Percentiles rank a stretch among this genome's conserved stretches.
Evolutionary conservation across 2,329 filamentous ascomycete genomes (phyloP).

Genomic region (Biscogniauxia sp.): DNA sequence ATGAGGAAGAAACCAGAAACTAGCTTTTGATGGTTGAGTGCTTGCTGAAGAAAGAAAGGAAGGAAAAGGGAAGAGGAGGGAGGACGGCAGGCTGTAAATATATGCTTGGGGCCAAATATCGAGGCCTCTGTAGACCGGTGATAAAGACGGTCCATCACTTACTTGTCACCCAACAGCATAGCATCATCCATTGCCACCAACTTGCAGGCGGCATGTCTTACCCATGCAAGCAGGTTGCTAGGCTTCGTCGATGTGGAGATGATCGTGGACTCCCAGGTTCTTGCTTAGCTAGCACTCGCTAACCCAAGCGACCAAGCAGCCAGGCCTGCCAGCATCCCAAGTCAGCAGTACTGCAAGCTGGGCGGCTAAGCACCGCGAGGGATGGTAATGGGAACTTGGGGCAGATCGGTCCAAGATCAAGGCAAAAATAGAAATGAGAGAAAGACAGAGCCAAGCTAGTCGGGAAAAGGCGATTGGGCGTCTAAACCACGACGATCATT

Average conservation of each 20-base stretch:
- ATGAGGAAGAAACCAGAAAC: constrained; percentile 49
- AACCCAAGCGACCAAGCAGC: constrained; percentile 18
- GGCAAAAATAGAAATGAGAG: constrained; percentile 25
- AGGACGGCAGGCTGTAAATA: constrained; percentile 41
- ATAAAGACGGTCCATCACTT: constrained; percentile 2
- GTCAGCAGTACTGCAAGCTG: constrained; percentile 37
- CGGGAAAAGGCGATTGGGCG: constrained; percentile 36
- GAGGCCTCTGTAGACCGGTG: constrained; percentile 28
- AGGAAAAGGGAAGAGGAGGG: constrained; percentile 38
- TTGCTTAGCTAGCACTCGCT: constrained; percentile 27
- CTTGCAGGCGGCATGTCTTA: constrained; percentile 21
- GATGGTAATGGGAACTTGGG: constrained; percentile 9
- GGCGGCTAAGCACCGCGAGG: constrained; percentile 40
- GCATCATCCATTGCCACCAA: constrained; percentile 23
- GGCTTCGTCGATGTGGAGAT: constrained; percentile 22
- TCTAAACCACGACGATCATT: constrained; percentile 37
- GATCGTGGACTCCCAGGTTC: constrained; percentile 11
- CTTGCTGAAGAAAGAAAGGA: constrained; percentile 65
- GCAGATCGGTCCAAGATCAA: constrained; percentile 16
- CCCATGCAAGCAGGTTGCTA: constrained; percentile 14
- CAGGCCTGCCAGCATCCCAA: constrained; percentile 25
- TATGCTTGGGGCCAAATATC: constrained; percentile 36
- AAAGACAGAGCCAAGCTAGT: constrained; percentile 29
- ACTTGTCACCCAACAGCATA: constrained; percentile 8
- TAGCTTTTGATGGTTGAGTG: constrained; percentile 52